Evolutionary conservation across 2,329 filamentous ascomycete genomes (phyloP), one percentile per base, ranked within the genome.

Genomic region (Colletotrichum cuscutae): DNA sequence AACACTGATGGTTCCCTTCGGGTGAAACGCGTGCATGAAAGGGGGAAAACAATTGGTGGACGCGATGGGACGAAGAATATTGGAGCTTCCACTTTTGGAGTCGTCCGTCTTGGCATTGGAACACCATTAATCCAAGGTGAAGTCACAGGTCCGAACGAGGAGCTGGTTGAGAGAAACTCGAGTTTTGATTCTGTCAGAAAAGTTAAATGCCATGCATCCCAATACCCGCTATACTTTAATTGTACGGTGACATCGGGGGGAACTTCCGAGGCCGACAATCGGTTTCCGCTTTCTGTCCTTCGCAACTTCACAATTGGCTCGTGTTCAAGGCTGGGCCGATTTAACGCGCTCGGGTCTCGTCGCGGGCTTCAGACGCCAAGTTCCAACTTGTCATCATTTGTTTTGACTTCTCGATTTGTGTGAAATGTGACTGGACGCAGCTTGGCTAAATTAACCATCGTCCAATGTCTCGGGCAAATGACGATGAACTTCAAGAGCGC

Each of bases 71-170:
- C 58, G 37, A 54, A 30, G 30, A 26, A 46, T 7, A 28, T 65
- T 54, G 26, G 61, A 59, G 61, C 66, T 70, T 71, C 66, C 66
- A 42, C 37, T 65, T 61, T 57, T 19, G 66, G 66, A 42, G 46
- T 61, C 67, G 60, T 60, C 60, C 60, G 66, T 70, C 71, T 73
- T 73, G 66, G 71, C 71, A 42, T 6, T 37, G 54, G 60, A 56
- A 65, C 35, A 60, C 57, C 66, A n/a, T 59, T 32, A 32, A 7
- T 49, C 60, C 1, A n/a, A 28, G 54, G 46, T 60, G 46, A 46
- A 60, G 32, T 60, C 42, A 65, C 54, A 12, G 35, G 42, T 32
- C 5, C 5, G 46, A 49, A 35, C n/a, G 42, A 52, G 42, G n/a
- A 46, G 9, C 6, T 24, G 42, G 42, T 49, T 49, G 15, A 49